These are phyloP conservation scores for Triticum urartu DNA, from an alignment of 176 grass and related monocot species.

Conservation along the genomic window DNA sequence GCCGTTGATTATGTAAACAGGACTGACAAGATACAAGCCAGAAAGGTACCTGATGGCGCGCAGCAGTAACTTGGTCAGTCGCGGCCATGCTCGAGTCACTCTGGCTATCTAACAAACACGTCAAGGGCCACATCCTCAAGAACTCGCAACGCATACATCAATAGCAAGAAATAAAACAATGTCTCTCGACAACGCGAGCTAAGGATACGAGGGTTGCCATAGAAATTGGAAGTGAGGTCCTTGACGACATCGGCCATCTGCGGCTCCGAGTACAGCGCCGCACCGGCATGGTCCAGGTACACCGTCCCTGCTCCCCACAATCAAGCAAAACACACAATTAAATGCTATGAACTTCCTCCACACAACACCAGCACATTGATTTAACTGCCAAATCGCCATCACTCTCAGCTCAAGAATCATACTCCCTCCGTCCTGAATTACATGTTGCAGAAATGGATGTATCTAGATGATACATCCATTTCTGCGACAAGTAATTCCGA, in stretches of 20 bases:
- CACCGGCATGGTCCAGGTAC: constrained; percentile 88
- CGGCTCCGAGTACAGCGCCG: constrained; percentile 70
- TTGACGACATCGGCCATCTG: constrained; percentile 69
- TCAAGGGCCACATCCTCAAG: constrained; percentile 42
- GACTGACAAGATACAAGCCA: background rate
- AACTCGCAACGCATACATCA: background rate
- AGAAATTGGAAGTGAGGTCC: constrained; percentile 70
- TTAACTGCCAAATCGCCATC: background rate
- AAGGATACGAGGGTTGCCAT: constrained; percentile 98
- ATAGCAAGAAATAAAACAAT: background rate
- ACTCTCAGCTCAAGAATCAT: background rate
- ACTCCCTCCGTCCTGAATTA: too few species aligned
- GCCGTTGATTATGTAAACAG: background rate
- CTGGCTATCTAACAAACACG: constrained; percentile 70
- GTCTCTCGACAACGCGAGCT: background rate
- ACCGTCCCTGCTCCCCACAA: constrained; percentile 48
- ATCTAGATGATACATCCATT: too few species aligned
- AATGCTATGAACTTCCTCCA: background rate
- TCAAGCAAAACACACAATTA: background rate
- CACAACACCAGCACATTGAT: background rate
- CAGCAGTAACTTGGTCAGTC: constrained; percentile 50
- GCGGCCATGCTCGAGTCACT: constrained; percentile 79
- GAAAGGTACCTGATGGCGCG: constrained; percentile 61
- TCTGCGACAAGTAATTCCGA: too few species aligned
- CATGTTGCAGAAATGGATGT: too few species aligned